Conservation (phyloP, 2,329 filamentous ascomycete species). For the Fusarium continuum region DNA sequence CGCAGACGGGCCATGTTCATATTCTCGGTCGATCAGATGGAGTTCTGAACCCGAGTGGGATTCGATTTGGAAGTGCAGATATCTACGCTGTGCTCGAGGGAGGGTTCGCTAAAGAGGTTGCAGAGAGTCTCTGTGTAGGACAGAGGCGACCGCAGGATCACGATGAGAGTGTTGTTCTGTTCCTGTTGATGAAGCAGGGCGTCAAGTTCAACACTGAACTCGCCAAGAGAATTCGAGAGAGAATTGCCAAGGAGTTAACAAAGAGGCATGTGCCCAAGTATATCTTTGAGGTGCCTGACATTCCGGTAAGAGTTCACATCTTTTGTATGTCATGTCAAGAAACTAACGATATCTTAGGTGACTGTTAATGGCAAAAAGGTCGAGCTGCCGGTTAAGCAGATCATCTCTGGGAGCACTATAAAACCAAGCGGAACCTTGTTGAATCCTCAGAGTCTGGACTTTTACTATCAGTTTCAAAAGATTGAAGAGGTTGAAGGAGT, state of each 20-base stretch:
- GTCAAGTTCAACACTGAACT: conserved; percentile 62
- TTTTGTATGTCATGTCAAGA: background rate
- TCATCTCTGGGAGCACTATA: conserved; percentile 77
- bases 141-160: conserved; percentile 69
- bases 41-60: conserved; percentile 80
- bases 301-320: conserved; percentile 68
- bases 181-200: conserved; percentile 66
- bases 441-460: conserved; percentile 79
- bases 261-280: conserved; percentile 81
- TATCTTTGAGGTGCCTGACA: conserved; percentile 82
- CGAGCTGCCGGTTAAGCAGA: conserved; percentile 84
- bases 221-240: conserved; percentile 67
- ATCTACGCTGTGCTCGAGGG: conserved; percentile 79
- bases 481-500: conserved; percentile 46
- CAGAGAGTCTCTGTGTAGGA: conserved; percentile 82
- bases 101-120: conserved; percentile 68
- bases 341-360: conserved; percentile 58
- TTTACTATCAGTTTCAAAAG: conserved; percentile 75
- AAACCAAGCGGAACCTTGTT: conserved; percentile 79
- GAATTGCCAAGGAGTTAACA: conserved; percentile 72
- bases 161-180: conserved; percentile 65
- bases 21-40: conserved; percentile 80
- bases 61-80: conserved; percentile 82
- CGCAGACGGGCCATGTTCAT: conserved; percentile 68
- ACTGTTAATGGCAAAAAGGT: conserved; percentile 89